Base-by-base conservation (phyloP, 2,329 filamentous ascomycete species). In the Tricladium varicosporioides region DNA sequence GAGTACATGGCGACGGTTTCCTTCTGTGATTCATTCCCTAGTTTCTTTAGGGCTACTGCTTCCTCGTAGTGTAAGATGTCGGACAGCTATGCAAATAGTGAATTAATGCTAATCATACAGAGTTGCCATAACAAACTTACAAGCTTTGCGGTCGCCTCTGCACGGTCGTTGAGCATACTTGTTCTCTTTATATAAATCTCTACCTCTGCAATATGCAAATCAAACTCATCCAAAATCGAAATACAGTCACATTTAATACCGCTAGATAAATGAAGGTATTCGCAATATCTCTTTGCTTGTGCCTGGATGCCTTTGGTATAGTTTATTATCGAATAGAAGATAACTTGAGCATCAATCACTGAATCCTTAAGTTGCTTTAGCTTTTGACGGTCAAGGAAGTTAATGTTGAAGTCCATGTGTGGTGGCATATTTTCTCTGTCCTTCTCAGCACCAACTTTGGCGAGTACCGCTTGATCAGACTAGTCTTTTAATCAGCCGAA, bases 311-410 rank as follows among this genome's bases (percentile, higher is more conserved):
- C 16, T 2, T 11, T 49, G 9, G 64, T 48, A 2, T 62, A 59
- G 14, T 64, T 46, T 0, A 57, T 10, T 5, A 63, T 49, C 1
- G 51, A 51, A 1, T 53, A 52, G 4, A 67, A 45, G 9, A 67
- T 62, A 5, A 64, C 49, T 40, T 59, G 36, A 15, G 65, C 49
- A 47, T 67, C 64, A 11, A 63, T 27, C 14, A 67, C 48, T n/a
- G 18, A 47, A 43, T 67, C 63, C 40, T 67, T 60, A 4, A 63
- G 33, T 2, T 59, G 32, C 22, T 65, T 65, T n/a, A 67, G 15
- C 8, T 57, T 43, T 49, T 67, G 63, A n/a, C 62, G 51, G 33
- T 61, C 57, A 8, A 47, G 53, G 36, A 64, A 66, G 4, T 51
- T 59, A 19, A 66, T 61, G 7, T 45, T 44, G 40, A 63, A 56